These are phyloP conservation scores for Cardamine resedifolia DNA, from an alignment of 345 rosid genomes.

Conservation along the genomic window DNA sequence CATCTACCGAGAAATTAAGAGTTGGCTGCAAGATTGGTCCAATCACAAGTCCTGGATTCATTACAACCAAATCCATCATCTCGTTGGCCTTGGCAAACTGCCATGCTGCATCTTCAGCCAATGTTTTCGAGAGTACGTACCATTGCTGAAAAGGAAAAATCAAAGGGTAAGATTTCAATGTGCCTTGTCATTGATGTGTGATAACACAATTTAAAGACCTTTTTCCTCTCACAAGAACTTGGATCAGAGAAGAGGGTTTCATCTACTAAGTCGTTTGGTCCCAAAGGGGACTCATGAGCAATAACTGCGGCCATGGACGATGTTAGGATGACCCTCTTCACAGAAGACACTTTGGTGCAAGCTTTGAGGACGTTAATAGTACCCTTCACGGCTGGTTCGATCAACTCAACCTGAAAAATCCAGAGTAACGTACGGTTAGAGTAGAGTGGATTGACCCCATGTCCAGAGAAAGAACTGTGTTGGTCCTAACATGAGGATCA, in stretches of 20 bases:
- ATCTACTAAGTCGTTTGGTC: conserved; percentile 36
- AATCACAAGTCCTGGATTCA: conserved; percentile 44
- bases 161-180: background rate
- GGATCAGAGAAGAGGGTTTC: conserved; percentile 47
- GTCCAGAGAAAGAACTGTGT: background rate
- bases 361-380: conserved; percentile 45
- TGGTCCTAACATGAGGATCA: conserved; percentile 20
- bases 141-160: background rate
- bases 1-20: conserved; percentile 30
- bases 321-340: conserved; percentile 46
- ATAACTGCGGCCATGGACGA: conserved; percentile 42
- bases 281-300: conserved; percentile 24
- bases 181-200: background rate
- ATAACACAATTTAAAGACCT: background rate
- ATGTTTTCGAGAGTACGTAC: background rate
- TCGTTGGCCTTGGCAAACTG: conserved; percentile 39
- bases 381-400: conserved; percentile 49
- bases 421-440: background rate
- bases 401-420: conserved; percentile 36
- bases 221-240: conserved; percentile 8
- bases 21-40: conserved; percentile 49
- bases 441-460: too few species aligned
- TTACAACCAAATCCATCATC: conserved; percentile 40
- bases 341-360: conserved; percentile 40
- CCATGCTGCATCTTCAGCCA: conserved; percentile 40